A percentile compares a stretch with the other conserved stretches of the same genome.
phyloP scores from a whole-genome alignment of 1,139 yeast species.

The Oligophagozyma castellii region DNA sequence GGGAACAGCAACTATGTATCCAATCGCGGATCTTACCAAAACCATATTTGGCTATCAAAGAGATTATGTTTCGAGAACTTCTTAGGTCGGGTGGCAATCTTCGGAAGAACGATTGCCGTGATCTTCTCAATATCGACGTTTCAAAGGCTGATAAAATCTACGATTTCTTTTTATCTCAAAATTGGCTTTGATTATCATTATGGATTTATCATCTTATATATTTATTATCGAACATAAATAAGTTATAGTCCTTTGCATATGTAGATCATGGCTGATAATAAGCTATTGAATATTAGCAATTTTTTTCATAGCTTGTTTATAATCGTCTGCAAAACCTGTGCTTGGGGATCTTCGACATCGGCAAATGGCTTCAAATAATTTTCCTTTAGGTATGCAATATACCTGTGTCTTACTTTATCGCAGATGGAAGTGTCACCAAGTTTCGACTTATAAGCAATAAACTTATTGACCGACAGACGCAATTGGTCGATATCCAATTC shows the following conservation, averaged over 20 bases:
- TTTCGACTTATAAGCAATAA: conserved; percentile 44
- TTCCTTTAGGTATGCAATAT: conserved; percentile 31
- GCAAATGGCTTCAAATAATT: conserved; percentile 18
- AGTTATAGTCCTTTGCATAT: background rate
- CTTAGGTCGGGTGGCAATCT: conserved; percentile 71
- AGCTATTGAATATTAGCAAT: too few species aligned
- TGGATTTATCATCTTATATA: too few species aligned
- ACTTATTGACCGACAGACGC: conserved; percentile 60
- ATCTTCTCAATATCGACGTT: conserved; percentile 70
- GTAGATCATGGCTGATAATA: background rate
- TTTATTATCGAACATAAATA: too few species aligned
- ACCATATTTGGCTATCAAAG: conserved; percentile 86
- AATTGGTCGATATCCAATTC: conserved; percentile 35
- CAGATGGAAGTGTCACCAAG: too few species aligned
- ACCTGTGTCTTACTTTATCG: too few species aligned
- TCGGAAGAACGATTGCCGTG: conserved; percentile 75
- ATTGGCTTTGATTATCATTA: conserved; percentile 46
- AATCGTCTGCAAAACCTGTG: conserved; percentile 24
- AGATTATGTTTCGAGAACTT: conserved; percentile 79
- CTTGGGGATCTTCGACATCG: conserved; percentile 21
- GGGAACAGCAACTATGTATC: conserved; percentile 76
- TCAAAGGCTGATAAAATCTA: conserved; percentile 76
- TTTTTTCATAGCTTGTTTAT: conserved; percentile 21
- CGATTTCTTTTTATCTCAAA: conserved; percentile 84
- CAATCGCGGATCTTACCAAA: conserved; percentile 79